Evolutionary conservation across 73 alveolate species (phyloP).

Genomic region (Paramecium biaurelia): DNA sequence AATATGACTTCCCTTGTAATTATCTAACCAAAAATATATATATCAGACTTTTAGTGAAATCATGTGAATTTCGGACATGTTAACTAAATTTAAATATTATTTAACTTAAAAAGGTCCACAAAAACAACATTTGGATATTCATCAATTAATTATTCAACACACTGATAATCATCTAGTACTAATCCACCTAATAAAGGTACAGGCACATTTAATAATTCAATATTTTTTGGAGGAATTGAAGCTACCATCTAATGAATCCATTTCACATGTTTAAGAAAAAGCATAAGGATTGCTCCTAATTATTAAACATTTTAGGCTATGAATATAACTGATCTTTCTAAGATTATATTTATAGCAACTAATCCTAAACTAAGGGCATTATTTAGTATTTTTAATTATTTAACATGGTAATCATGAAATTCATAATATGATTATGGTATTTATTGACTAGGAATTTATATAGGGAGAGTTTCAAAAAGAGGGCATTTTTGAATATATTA

Average conservation of each 20-base stretch:
- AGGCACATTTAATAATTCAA: slow-evolving; percentile 2
- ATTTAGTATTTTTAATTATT: neutral
- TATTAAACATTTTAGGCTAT: neutral
- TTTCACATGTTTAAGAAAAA: neutral
- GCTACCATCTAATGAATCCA: slow-evolving; percentile 38
- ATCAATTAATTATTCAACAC: neutral
- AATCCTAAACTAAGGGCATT: neutral
- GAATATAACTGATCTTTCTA: slow-evolving; percentile 14
- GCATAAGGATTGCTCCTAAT: neutral
- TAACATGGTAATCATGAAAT: neutral
- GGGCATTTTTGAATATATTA: neutral
- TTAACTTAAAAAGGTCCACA: neutral
- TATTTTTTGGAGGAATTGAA: slow-evolving; percentile 13
- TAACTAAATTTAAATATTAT: neutral
- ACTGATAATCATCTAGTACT: neutral
- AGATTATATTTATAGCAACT: neutral
- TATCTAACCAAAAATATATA: neutral
- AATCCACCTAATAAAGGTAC: slow-evolving; percentile 25
- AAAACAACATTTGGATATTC: slow-evolving; percentile 6
- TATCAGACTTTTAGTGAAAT: neutral
- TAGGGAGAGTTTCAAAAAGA: neutral
- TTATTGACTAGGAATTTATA: neutral
- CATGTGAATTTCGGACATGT: neutral
- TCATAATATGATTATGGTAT: slow-evolving; percentile 9
- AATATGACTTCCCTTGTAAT: neutral